phyloP scores from a whole-genome alignment of 2,329 filamentous ascomycete species.

The Aspergillus texensis region DNA sequence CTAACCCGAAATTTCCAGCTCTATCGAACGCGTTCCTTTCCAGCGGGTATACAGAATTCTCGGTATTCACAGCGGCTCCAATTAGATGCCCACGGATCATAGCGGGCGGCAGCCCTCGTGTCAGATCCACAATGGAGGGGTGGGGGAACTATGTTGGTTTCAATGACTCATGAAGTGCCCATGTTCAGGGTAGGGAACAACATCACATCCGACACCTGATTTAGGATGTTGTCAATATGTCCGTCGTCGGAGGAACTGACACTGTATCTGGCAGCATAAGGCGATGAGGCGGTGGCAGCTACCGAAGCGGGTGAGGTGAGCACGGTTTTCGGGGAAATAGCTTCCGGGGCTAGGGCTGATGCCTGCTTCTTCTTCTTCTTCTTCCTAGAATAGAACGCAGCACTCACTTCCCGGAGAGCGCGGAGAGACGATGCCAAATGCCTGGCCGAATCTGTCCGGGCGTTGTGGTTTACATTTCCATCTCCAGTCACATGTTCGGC shows the following conservation, averaged over 20 bases:
- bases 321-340: conserved; percentile 15
- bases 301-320: conserved; percentile 15
- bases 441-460: conserved; percentile 37
- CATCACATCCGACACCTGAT: conserved; percentile 39
- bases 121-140: neutral
- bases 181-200: conserved; percentile 36
- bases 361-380: conserved; percentile 4
- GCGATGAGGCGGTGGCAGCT: conserved; percentile 6
- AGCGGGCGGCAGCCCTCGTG: neutral
- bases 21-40: neutral
- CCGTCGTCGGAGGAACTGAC: conserved; percentile 22
- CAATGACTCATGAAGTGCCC: conserved; percentile 15
- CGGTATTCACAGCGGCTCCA: neutral
- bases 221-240: conserved; percentile 35
- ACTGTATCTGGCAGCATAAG: conserved; percentile 13
- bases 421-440: conserved; percentile 37
- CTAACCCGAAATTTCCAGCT: neutral
- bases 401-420: conserved; percentile 35
- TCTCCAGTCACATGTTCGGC: conserved; percentile 36
- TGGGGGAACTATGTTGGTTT: neutral
- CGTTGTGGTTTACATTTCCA: conserved; percentile 25
- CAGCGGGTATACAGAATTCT: neutral
- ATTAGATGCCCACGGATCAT: neutral
- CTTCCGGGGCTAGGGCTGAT: conserved; percentile 11
- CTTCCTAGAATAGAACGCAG: conserved; percentile 27